Base-by-base conservation (phyloP, 2,329 filamentous ascomycete genomes). In the Raffaelea deltoideospora region DNA sequence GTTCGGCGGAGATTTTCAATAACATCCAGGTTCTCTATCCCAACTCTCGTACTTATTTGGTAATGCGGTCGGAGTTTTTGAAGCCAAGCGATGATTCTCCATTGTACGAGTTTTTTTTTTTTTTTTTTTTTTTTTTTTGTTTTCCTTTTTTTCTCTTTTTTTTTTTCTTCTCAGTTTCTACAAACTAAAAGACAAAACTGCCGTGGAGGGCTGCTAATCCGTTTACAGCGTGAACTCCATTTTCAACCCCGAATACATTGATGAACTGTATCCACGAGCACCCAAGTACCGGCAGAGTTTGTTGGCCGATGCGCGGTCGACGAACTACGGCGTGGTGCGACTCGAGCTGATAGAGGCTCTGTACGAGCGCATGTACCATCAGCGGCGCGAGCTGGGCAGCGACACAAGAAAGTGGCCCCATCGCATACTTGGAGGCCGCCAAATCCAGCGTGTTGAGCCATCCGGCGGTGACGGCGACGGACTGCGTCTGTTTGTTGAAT, bases 51-150 rank as follows among this genome's bases (percentile, higher is more conserved):
- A 87, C 86, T 0, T 72, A 66, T 26, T 60, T 98, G 39, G 63
- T 95, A 41, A 88, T 94, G 65, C 77, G 84, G 47, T 78, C 79
- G 30, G 74, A 85, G 44, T 86, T 88, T 39, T 60, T 98, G 41
- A 76, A 81, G 48, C 88, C 88, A 2, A 93, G 85, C 52, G 88
- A 98, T 53, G 90, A 96, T 56, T 94, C 85, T 37, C 90, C 88
- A 15, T 96, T 96, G 82, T 87, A 64, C 64, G 80, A n/a, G n/a
- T n/a, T n/a, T n/a, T 69, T 3, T 69, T 14, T 5, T 27, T 17
- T 24, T 23, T 31, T 15, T 13, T 23, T 23, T 27, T 22, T n/a
- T 18, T 29, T 31, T 31, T n/a, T 29, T 19, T 34, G 33, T 13
- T 26, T 19, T 28, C 13, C 15, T n/a, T 28, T 23, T 31, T 18